Base-by-base conservation (phyloP, 2,329 filamentous ascomycete genomes). In the Botrytis sinoallii region DNA sequence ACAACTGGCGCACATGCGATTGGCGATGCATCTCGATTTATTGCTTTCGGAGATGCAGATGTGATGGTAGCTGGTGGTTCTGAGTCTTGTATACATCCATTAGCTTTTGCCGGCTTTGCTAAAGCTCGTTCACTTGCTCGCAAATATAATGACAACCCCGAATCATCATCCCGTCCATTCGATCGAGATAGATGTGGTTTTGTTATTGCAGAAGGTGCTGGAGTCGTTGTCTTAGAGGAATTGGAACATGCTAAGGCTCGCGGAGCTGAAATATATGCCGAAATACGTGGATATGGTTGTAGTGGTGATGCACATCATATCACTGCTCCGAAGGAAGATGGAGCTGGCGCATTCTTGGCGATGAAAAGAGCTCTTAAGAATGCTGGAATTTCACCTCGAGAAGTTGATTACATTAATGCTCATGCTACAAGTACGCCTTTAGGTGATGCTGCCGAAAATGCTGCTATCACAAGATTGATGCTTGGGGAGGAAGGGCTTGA, bases 31-130 rank as follows among this genome's bases (percentile, higher is more conserved):
- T 91, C 93, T n/a, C 90, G 95, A 29, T 93, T 98, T 81, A 95
- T 99, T 75, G 89, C 92, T n/a, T 91, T 91, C 80, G 95, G 94
- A 10, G 95, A 98, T 81, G 95, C 95, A 64, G 88, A 97, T 82
- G 92, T 98, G 72, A 98, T 99, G 94, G 84, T 99, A 14, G 94
- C 96, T n/a, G 96, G 96, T 60, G 95, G 95, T 42, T 90, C 95
- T 14, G 96, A 99, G 83, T 94, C 95, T 0, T 99, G 96, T 82
- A 95, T 99, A 73, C 95, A 99, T 81, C 96, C 96, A 16, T 86
- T 99, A 61, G 93, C 95, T 2, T 92, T 98, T 77, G 93, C 95
- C 10, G 96, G 95, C 10, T 99, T 99, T 80, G 92, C 94, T 38
- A 88, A 94, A 75, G 94, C 95, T 1, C 89, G 95, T 74, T 98